Conservation (phyloP, 2,329 filamentous ascomycete genomes). For the Clonostachys rhizophaga region DNA sequence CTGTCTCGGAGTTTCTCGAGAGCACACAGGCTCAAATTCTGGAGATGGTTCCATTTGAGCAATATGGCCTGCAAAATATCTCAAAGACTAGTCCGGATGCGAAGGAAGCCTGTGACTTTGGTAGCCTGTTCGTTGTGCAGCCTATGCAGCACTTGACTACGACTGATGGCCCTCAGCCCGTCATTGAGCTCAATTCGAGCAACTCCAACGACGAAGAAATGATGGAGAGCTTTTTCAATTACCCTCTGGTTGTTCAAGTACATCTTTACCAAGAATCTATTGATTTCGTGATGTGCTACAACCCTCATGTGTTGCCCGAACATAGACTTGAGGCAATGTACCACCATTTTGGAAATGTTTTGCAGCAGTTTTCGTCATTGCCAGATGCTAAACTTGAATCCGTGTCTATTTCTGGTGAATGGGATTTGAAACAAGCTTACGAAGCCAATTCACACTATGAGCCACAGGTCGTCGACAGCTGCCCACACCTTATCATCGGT, state of each 20-base stretch:
- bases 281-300: constrained; percentile 2
- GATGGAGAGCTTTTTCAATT: constrained; percentile 9
- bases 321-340: neutral
- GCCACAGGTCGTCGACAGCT: neutral
- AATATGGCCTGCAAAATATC: constrained; percentile 11
- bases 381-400: neutral
- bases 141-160: constrained; percentile 1
- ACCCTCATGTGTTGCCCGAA: neutral
- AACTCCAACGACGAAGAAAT: constrained; percentile 10
- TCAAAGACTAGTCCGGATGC: neutral
- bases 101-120: constrained; percentile 2
- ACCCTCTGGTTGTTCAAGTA: constrained; percentile 4
- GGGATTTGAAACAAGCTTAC: neutral
- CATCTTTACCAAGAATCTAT: neutral
- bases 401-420: neutral
- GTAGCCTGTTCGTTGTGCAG: constrained; percentile 3
- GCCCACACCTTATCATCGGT: neutral
- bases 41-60: constrained; percentile 8
- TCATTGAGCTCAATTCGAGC: neutral
- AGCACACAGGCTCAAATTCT: neutral
- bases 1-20: neutral
- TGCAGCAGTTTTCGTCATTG: neutral
- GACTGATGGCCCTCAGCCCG: neutral
- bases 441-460: constrained; percentile 11
- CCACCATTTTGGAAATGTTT: constrained; percentile 1